Evolutionary conservation across 2,329 filamentous ascomycete species (phyloP).

Genomic region (Aspergillus sp.): DNA sequence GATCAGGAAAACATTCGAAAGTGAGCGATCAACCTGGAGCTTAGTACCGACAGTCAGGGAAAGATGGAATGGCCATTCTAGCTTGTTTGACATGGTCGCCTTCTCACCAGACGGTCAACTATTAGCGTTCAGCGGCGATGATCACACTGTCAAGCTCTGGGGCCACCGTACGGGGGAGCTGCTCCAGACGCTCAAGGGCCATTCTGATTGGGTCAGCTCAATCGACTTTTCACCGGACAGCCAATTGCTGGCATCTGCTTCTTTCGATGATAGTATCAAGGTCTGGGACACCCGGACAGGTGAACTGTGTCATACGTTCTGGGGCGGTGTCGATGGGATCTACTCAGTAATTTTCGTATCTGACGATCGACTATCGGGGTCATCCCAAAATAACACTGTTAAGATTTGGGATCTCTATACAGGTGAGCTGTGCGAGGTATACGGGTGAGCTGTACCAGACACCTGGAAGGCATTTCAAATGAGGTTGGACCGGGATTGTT

Average conservation of each 20-base stretch:
- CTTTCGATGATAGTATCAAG: not conserved
- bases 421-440: not conserved
- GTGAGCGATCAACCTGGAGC: conserved; percentile 15
- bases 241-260: not conserved
- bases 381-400: not conserved
- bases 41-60: conserved; percentile 12
- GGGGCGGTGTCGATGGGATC: not conserved
- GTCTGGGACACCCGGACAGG: not conserved
- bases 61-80: conserved; percentile 7
- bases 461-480: not conserved
- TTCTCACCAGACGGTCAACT: not conserved
- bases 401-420: not conserved
- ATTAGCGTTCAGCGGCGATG: not conserved
- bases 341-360: not conserved
- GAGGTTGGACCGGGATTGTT: not conserved
- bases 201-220: not conserved
- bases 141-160: not conserved
- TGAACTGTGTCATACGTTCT: not conserved
- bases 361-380: not conserved
- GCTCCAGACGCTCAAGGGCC: not conserved
- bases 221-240: not conserved
- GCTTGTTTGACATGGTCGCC: not conserved
- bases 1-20: conserved; percentile 24
- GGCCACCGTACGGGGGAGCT: not conserved
- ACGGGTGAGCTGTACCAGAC: not conserved